Evolutionary conservation across 2,329 filamentous ascomycete genomes (phyloP).

Genomic region (Fusarium devonianum): DNA sequence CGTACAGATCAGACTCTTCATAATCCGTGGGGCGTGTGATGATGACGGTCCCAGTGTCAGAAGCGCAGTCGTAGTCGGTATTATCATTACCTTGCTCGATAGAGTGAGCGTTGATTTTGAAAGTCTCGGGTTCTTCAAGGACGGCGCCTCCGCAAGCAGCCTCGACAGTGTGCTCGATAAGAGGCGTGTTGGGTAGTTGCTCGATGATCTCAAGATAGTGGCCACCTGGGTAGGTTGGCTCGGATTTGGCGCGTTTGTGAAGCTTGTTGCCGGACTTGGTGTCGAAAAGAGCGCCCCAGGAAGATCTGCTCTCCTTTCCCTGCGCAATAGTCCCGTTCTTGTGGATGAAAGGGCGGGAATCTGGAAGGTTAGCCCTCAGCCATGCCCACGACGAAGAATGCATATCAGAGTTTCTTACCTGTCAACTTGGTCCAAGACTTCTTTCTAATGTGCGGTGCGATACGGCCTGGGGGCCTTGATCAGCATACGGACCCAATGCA

Average conservation of each 20-base stretch:
- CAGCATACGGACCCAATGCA: background rate
- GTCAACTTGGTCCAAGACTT: background rate
- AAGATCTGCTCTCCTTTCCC: background rate
- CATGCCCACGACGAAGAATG: background rate
- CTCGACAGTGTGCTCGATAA: background rate
- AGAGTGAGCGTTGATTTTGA: background rate
- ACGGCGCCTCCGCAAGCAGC: background rate
- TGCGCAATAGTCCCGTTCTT: background rate
- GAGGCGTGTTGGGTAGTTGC: conserved; percentile 2
- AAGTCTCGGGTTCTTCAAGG: background rate
- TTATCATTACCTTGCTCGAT: background rate
- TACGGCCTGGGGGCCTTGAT: conserved; percentile 3
- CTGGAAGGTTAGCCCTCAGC: conserved; percentile 3
- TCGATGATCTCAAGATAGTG: conserved; percentile 7
- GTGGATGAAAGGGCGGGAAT: background rate
- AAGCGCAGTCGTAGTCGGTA: background rate
- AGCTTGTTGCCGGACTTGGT: conserved; percentile 25
- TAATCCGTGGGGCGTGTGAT: background rate
- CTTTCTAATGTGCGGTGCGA: background rate
- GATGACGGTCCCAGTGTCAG: conserved; percentile 8
- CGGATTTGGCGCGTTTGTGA: conserved; percentile 22
- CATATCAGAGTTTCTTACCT: conserved; percentile 7
- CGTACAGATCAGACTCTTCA: background rate
- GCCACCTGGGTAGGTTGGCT: background rate
- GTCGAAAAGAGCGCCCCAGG: conserved; percentile 16